Evolutionary conservation across 2,329 filamentous ascomycete genomes (phyloP), one percentile per base, ranked within the genome.

Genomic region (Colletotrichum sp.): DNA sequence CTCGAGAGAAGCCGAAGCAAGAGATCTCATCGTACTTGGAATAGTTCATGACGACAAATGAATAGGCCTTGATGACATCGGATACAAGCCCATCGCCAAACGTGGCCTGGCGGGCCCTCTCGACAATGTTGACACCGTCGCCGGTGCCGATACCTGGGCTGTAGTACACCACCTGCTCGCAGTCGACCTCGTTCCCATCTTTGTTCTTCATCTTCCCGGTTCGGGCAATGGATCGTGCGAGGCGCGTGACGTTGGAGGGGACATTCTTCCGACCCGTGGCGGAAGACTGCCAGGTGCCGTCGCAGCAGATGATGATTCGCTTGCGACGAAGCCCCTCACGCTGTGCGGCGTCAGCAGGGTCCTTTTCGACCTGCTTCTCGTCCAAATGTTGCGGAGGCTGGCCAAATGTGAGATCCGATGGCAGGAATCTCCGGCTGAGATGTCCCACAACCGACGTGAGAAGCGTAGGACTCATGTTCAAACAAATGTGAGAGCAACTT

Each of bases 1-100:
- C 85, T 7, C 85, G 79, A 2, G 84, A 86, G 78, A 86, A 87
- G 8, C 85, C 85, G 5, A 85, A 79, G 34, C 85, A 81, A 34
- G 84, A 80, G 25, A 86, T 83, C 34, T 83, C 82, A 8, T 80
- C 78, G n/a, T n/a, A n/a, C n/a, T n/a, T n/a, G n/a, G 59, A 62
- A 0, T 62, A 86, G 77, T 86, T 86, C 77, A 82, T 79, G 76
- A 82, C 83, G n/a, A 86, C 73, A 63, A 86, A 86, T 73, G 84
- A 82, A 79, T 86, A 86, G 11, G 82, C 82, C 70, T 85, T 82
- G n/a, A 78, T 77, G 39, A 80, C 71, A 19, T 80, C 78, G 16
- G 27, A 49, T 0, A 25, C 59, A 9, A 76, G 57, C 0, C 74
- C 74, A 12, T 67, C 39, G 36, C 72, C 13, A 5, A 75, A 65